Conservation (phyloP, 768 basidiomycete genomes). For the Coprinopsis sp. region DNA sequence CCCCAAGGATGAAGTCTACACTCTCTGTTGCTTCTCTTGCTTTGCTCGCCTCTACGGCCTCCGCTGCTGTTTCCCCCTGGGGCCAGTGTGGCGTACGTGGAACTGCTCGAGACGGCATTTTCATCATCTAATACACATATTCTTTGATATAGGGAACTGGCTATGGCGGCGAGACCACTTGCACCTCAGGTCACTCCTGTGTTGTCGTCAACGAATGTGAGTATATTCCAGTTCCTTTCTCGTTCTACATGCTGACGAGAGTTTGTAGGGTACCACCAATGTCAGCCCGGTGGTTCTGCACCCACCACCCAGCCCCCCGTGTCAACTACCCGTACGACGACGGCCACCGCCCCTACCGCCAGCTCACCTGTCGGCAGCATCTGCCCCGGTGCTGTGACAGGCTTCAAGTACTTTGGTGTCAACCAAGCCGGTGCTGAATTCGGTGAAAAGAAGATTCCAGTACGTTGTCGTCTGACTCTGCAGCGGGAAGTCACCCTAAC, state of each 20-base stretch:
- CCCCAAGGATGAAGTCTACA: slow-evolving; percentile 13
- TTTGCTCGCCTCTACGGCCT: slow-evolving; percentile 18
- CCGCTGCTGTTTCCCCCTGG: slow-evolving; percentile 31
- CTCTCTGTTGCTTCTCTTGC: slow-evolving; percentile 21
- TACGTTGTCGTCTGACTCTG: slow-evolving; percentile 20
- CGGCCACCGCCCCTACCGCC: slow-evolving; percentile 7
- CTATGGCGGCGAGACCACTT: slow-evolving; percentile 38
- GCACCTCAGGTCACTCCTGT: slow-evolving; percentile 38
- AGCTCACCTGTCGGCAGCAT: not conserved
- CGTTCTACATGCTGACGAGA: not conserved
- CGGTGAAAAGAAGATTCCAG: slow-evolving; percentile 45
- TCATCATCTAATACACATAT: slow-evolving; percentile 7
- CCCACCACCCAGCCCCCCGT: slow-evolving; percentile 15
- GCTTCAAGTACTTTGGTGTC: slow-evolving; percentile 58
- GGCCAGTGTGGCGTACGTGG: slow-evolving; percentile 43
- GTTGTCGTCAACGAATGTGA: slow-evolving; percentile 35
- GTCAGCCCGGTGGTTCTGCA: slow-evolving; percentile 27
- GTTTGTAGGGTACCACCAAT: slow-evolving; percentile 42
- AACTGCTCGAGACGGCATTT: not conserved
- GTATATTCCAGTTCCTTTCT: slow-evolving; percentile 8
- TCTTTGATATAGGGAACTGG: slow-evolving; percentile 27
- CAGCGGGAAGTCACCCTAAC: not conserved
- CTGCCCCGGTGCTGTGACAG: slow-evolving; percentile 11
- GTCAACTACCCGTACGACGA: not conserved
- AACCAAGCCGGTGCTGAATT: slow-evolving; percentile 63